These are phyloP conservation scores for Suillus plorans DNA, from an alignment of 768 basidiomycete genomes.

Conservation along the genomic window DNA sequence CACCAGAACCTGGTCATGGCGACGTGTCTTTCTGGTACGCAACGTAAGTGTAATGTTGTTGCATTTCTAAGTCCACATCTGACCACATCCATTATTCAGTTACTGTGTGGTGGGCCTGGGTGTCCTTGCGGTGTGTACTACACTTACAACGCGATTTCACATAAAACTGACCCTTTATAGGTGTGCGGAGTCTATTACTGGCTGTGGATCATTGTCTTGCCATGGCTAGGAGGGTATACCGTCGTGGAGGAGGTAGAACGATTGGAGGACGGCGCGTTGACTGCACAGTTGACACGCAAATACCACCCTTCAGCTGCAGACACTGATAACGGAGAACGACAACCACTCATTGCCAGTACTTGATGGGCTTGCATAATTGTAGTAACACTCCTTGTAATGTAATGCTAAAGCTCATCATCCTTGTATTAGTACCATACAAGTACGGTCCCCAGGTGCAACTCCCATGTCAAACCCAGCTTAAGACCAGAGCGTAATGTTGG, in stretches of 20 bases:
- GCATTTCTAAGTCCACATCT: background rate
- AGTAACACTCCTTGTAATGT: background rate
- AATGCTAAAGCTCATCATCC: background rate
- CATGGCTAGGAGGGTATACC: slow-evolving; percentile 43
- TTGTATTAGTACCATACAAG: background rate
- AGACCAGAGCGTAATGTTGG: background rate
- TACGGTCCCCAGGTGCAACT: background rate
- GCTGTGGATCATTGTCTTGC: slow-evolving; percentile 45
- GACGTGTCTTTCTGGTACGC: slow-evolving; percentile 33
- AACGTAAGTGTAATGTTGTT: slow-evolving; percentile 15
- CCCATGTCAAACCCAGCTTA: background rate
- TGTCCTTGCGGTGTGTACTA: slow-evolving; percentile 23
- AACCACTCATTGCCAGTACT: background rate
- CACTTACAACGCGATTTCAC: no score
- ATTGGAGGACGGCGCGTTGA: slow-evolving; percentile 34
- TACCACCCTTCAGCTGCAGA: background rate
- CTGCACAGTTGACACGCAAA: slow-evolving; percentile 32
- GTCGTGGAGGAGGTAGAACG: slow-evolving; percentile 48
- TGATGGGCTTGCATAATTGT: background rate
- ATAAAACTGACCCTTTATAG: slow-evolving; percentile 7
- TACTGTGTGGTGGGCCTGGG: slow-evolving; percentile 29
- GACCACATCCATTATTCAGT: slow-evolving; percentile 11
- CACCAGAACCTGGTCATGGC: slow-evolving; percentile 25
- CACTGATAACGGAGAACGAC: background rate
- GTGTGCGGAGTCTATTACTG: slow-evolving; percentile 29